phyloP scores from a whole-genome alignment of 495 filamentous ascomycete genomes.

The Pseudoneurospora amorphoporcata region DNA sequence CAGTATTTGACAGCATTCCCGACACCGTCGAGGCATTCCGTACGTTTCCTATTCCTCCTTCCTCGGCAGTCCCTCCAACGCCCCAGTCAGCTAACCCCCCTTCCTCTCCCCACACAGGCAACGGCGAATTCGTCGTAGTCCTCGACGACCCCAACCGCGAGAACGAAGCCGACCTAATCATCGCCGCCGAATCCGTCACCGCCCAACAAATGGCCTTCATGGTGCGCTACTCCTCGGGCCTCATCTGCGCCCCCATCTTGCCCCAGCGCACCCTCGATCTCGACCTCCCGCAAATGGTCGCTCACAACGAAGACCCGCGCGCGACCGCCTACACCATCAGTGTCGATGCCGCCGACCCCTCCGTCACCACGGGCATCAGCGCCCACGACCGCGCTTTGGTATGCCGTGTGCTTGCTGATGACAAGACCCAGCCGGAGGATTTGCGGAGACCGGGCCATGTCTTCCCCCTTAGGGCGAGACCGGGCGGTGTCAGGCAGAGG shows the following conservation, averaged over 20 bases:
- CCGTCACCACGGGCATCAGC: constrained; percentile 80
- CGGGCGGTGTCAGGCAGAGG: constrained; percentile 70
- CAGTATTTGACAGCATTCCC: constrained; percentile 72
- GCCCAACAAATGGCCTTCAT: constrained; percentile 90
- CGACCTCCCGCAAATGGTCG: constrained; percentile 81
- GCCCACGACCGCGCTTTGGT: constrained; percentile 80
- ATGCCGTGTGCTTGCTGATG: constrained; percentile 67
- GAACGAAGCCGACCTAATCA: constrained; percentile 97
- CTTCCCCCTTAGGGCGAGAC: constrained; percentile 69
- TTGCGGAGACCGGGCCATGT: constrained; percentile 87
- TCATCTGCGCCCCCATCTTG: constrained; percentile 79
- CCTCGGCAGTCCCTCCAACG: background rate
- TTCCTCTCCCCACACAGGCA: constrained; percentile 35
- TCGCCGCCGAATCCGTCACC: constrained; percentile 79
- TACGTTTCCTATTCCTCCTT: constrained; percentile 32
- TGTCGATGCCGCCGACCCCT: constrained; percentile 62
- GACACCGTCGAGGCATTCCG: constrained; percentile 77
- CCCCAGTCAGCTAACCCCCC: constrained; percentile 2
- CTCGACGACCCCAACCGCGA: constrained; percentile 85
- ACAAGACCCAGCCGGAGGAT: constrained; percentile 39
- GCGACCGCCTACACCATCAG: constrained; percentile 87
- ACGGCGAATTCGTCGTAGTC: constrained; percentile 90
- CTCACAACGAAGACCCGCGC: constrained; percentile 70
- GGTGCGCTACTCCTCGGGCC: constrained; percentile 79
- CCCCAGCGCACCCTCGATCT: constrained; percentile 55